These are phyloP conservation scores for Triticum timopheevii DNA, from an alignment of 176 grass and related monocot genomes.

Conservation along the genomic window DNA sequence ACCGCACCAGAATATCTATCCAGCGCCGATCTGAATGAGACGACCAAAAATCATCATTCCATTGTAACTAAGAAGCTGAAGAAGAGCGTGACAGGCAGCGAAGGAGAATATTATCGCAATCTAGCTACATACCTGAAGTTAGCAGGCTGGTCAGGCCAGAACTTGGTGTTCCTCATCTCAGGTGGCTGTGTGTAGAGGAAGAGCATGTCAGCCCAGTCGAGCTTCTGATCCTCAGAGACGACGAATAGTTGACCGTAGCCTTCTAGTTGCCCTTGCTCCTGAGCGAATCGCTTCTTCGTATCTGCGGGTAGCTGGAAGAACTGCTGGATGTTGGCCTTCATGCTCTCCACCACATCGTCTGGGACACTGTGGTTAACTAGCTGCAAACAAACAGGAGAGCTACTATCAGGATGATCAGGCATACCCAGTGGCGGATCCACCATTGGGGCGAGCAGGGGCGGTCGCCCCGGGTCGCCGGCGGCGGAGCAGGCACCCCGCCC, in stretches of 20 bases:
- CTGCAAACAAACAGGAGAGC: not conserved
- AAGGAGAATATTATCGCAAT: too few species aligned
- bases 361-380: conserved; percentile 36
- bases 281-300: conserved; percentile 23
- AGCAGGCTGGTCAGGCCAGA: conserved; percentile 51
- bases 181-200: conserved; percentile 36
- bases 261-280: conserved; percentile 29
- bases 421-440: not conserved
- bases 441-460: too few species aligned
- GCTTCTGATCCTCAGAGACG: conserved; percentile 55
- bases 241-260: conserved; percentile 64
- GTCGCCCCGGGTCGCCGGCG: too few species aligned
- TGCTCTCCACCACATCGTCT: conserved; percentile 6
- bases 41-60: not conserved
- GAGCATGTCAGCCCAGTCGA: conserved; percentile 59
- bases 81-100: not conserved
- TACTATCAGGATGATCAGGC: not conserved
- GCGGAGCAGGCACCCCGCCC: too few species aligned
- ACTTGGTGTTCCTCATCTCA: conserved; percentile 16
- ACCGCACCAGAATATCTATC: conserved; percentile 49
- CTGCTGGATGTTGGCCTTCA: conserved; percentile 1
- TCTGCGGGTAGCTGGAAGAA: conserved; percentile 45
- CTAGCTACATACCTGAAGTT: conserved; percentile 32
- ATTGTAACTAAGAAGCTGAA: not conserved
- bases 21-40: conserved; percentile 5